Percentiles rank a stretch among this genome's conserved stretches.
These are phyloP conservation scores for Fomitopsis serialis DNA, from an alignment of 768 basidiomycete species.

Conservation along the genomic window DNA sequence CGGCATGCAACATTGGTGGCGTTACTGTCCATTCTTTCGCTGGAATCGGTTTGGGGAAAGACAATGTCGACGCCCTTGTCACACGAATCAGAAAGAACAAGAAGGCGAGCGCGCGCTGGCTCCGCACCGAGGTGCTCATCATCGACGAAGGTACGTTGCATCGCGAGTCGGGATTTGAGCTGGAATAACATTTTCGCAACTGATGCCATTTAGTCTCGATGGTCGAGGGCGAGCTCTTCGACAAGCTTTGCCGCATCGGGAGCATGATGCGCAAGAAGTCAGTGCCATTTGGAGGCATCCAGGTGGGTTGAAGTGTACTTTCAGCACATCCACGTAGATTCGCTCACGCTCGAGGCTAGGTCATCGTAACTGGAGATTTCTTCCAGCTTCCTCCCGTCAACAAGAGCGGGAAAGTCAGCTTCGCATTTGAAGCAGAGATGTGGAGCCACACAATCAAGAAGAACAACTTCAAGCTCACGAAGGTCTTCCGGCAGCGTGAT, in stretches of 20 bases:
- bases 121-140: conserved; percentile 77
- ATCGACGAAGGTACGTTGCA: conserved; percentile 65
- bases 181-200: not conserved
- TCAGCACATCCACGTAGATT: not conserved
- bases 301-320: conserved; percentile 38
- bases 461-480: conserved; percentile 86
- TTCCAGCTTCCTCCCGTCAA: conserved; percentile 97
- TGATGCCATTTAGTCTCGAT: conserved; percentile 71
- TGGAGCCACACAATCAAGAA: conserved; percentile 64
- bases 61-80: conserved; percentile 54
- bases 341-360: conserved; percentile 30
- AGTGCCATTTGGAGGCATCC: conserved; percentile 89
- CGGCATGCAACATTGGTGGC: conserved; percentile 96
- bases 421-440: conserved; percentile 74
- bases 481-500: conserved; percentile 93
- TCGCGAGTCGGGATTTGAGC: not conserved
- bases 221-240: conserved; percentile 91
- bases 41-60: conserved; percentile 85
- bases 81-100: conserved; percentile 74
- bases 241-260: conserved; percentile 80
- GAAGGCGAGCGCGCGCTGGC: conserved; percentile 79
- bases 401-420: conserved; percentile 47
- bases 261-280: conserved; percentile 52
- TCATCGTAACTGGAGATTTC: conserved; percentile 95
- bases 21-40: conserved; percentile 93